phyloP scores from a whole-genome alignment of 2,329 filamentous ascomycete genomes.

The Talaromyces sp. region DNA sequence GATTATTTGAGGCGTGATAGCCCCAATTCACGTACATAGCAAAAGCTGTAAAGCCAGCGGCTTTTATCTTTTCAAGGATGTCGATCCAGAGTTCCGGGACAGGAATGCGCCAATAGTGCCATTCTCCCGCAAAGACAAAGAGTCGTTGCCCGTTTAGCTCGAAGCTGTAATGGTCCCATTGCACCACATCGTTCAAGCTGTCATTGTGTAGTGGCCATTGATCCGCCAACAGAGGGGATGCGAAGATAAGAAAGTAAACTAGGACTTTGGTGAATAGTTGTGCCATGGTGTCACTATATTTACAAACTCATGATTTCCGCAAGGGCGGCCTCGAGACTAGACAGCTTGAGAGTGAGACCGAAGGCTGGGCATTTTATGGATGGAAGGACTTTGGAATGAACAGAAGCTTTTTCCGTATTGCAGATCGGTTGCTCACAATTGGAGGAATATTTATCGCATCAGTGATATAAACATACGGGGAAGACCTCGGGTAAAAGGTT shows the following conservation, averaged over 20 bases:
- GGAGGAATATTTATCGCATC: not conserved
- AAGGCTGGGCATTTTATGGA: not conserved
- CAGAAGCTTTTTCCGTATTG: not conserved
- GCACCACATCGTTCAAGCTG: conserved; percentile 30
- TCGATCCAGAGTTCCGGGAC: conserved; percentile 64
- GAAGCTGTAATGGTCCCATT: conserved; percentile 55
- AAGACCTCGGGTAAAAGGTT: not conserved
- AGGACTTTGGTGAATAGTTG: not conserved
- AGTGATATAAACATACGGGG: not conserved
- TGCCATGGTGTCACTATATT: not conserved
- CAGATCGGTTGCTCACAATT: not conserved
- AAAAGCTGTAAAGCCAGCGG: conserved; percentile 72
- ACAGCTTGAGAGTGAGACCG: not conserved
- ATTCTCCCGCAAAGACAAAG: conserved; percentile 53
- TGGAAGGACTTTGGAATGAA: not conserved
- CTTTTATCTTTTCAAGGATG: conserved; percentile 77
- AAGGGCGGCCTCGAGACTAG: not conserved
- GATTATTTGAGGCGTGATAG: conserved; percentile 51
- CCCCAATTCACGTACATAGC: conserved; percentile 80
- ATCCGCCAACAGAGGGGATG: not conserved
- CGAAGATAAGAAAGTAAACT: not conserved
- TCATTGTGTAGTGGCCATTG: conserved; percentile 1
- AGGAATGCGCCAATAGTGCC: conserved; percentile 52
- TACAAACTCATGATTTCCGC: not conserved
- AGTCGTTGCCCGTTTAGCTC: conserved; percentile 50